Base-by-base conservation (phyloP, 345 rosid species). In the Anastatica hierochuntica region DNA sequence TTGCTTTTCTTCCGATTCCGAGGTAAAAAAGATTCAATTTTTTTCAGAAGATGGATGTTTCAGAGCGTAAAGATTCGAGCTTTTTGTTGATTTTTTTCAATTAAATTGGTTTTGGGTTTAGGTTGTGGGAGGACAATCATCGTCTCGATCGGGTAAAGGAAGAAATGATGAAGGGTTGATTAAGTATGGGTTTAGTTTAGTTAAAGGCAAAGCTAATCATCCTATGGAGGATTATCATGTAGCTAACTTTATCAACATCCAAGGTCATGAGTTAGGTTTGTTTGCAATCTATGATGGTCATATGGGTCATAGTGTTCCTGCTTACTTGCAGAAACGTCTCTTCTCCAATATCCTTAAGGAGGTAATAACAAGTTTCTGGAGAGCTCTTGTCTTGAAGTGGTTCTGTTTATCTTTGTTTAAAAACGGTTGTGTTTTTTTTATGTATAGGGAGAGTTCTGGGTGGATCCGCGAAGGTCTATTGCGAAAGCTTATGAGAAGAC, bases 221-320 rank as follows among this genome's bases (percentile, higher is more conserved):
- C 90, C 90, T 2, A 83, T 83, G 90, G 90, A 83, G 55, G 90
- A 83, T 71, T 83, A 68, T 71, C 84, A 83, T 69, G 86, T 79
- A 3, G 81, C 90, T 4, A 77, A 83, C 66, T 80, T 80, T 34
- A 17, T 71, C 61, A 76, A 76, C 42, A 40, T 60, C 52, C 61
- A 80, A 56, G 82, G 42, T 9, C 80, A 73, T 21, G 86, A 83
- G 49, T 62, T 83, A 23, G 90, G 90, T 39, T 67, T 83, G 1
- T 83, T 83, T 35, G 90, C 90, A 12, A 75, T 83, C 48, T 83
- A 74, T 24, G 90, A 83, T 69, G 90, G 90, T 46, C 90, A 83
- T 73, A 64, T 80, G 76, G 90, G 90, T 66, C 74, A 76, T 64
- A 52, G 49, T 53, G 82, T 83, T 29, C 84, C 90, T 35, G 55